Conservation (phyloP, 257 asterid genomes). For the Sherardia arvensis region DNA sequence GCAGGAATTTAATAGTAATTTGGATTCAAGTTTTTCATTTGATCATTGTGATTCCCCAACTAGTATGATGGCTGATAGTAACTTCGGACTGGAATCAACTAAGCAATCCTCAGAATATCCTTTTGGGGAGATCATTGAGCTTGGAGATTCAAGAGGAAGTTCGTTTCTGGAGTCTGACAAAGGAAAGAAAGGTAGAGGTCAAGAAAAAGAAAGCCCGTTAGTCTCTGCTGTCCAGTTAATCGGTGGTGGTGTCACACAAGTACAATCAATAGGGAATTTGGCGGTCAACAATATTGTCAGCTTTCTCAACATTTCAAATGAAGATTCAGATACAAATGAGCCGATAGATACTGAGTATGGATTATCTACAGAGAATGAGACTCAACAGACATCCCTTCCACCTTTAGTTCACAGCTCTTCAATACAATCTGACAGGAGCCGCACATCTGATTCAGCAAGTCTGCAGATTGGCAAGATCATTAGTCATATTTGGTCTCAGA, state of each 20-base stretch:
- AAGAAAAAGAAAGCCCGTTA: slow-evolving; percentile 60
- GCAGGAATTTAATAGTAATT: slow-evolving; percentile 33
- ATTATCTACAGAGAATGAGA: slow-evolving; percentile 23
- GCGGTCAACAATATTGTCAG: slow-evolving; percentile 85
- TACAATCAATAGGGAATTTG: slow-evolving; percentile 91
- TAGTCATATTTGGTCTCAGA: slow-evolving; percentile 81
- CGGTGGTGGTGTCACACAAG: slow-evolving; percentile 93
- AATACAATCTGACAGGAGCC: slow-evolving; percentile 70
- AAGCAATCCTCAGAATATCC: slow-evolving; percentile 42
- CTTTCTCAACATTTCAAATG: slow-evolving; percentile 71
- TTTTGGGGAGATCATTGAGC: slow-evolving; percentile 65
- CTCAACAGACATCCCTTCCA: slow-evolving; percentile 19
- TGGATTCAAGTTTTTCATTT: slow-evolving; percentile 34
- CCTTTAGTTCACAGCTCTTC: slow-evolving; percentile 57
- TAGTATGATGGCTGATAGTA: slow-evolving; percentile 39
- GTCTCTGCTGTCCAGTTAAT: slow-evolving; percentile 87
- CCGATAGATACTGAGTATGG: slow-evolving; percentile 37
- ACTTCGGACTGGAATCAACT: slow-evolving; percentile 36
- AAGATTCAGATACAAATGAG: slow-evolving; percentile 70
- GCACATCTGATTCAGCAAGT: slow-evolving; percentile 60
- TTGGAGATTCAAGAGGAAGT: slow-evolving; percentile 41
- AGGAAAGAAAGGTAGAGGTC: slow-evolving; percentile 43
- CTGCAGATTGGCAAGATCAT: slow-evolving; percentile 73
- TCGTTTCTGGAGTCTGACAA: slow-evolving; percentile 30
- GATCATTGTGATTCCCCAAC: slow-evolving; percentile 58